These are phyloP conservation scores for Neocatenulostroma microsporum DNA, from an alignment of 2,329 filamentous ascomycete genomes.

Conservation along the genomic window DNA sequence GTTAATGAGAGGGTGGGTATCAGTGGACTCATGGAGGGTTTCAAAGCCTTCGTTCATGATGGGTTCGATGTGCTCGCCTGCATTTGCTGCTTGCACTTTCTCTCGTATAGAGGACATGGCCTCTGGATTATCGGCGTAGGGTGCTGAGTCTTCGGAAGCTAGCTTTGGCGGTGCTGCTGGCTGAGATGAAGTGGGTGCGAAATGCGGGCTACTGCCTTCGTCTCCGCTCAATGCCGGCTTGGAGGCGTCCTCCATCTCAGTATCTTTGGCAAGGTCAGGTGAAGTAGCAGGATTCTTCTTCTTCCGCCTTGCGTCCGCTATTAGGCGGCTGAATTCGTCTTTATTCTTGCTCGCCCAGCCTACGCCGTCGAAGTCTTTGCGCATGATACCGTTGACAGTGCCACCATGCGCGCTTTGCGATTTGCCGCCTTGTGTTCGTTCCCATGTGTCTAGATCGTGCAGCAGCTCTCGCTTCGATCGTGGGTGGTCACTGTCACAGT, in stretches of 20 bases:
- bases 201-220: slow-evolving; percentile 7
- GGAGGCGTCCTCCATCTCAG: too few relatives aligned
- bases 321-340: slow-evolving; percentile 67
- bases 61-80: slow-evolving; percentile 13
- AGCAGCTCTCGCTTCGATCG: slow-evolving; percentile 64
- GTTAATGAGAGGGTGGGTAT: too few relatives aligned
- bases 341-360: slow-evolving; percentile 69
- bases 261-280: slow-evolving; percentile 7
- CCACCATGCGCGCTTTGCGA: slow-evolving; percentile 38
- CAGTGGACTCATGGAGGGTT: too few relatives aligned
- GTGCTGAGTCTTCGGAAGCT: neutral
- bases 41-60: slow-evolving; percentile 18
- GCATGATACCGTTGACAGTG: slow-evolving; percentile 52
- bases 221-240: slow-evolving; percentile 5
- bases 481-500: slow-evolving; percentile 75
- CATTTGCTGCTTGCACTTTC: slow-evolving; percentile 21
- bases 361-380: slow-evolving; percentile 78
- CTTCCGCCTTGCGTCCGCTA: slow-evolving; percentile 63
- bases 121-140: slow-evolving; percentile 21
- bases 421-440: slow-evolving; percentile 65
- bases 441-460: slow-evolving; percentile 77
- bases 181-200: slow-evolving; percentile 3
- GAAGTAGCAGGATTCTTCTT: slow-evolving; percentile 26
- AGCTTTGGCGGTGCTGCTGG: too few relatives aligned
- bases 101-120: slow-evolving; percentile 18